Conservation (phyloP, 2,329 filamentous ascomycete genomes). For the Neonectria magnoliae region DNA sequence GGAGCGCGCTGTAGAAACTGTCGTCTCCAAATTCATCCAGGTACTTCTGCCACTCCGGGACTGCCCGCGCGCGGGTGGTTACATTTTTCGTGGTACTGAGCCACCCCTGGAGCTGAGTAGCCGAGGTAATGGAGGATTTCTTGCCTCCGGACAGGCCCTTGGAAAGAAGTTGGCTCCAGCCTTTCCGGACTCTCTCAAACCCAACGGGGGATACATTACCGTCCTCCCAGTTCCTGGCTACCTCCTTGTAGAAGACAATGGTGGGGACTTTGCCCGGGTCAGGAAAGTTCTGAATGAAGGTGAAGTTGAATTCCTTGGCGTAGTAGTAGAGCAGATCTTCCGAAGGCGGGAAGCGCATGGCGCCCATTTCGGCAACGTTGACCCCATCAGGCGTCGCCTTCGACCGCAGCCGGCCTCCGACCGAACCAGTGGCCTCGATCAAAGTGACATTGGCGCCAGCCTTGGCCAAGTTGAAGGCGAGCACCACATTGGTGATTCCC, state of each 20-base stretch:
- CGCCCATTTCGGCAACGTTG: not conserved
- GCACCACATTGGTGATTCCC: not conserved
- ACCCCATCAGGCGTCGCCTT: not conserved
- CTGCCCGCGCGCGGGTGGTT: not conserved
- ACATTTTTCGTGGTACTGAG: not conserved
- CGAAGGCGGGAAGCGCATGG: not conserved
- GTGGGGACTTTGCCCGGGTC: not conserved
- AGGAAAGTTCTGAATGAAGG: not conserved
- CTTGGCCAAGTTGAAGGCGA: not conserved
- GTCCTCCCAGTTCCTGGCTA: not conserved
- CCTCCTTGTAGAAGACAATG: not conserved
- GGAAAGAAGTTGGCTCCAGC: not conserved
- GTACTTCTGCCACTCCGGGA: not conserved
- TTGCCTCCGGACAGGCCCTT: not conserved
- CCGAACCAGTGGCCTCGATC: not conserved
- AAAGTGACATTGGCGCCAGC: not conserved
- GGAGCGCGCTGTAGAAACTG: not conserved
- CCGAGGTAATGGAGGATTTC: not conserved
- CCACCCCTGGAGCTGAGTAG: not conserved
- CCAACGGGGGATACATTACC: not conserved
- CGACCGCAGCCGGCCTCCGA: not conserved
- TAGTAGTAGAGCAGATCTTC: not conserved
- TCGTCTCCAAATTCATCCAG: not conserved
- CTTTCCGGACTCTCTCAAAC: not conserved
- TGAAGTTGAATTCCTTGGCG: not conserved